Base-by-base conservation (phyloP, 768 basidiomycete genomes). In the Xerocomellus chrysenteron region DNA sequence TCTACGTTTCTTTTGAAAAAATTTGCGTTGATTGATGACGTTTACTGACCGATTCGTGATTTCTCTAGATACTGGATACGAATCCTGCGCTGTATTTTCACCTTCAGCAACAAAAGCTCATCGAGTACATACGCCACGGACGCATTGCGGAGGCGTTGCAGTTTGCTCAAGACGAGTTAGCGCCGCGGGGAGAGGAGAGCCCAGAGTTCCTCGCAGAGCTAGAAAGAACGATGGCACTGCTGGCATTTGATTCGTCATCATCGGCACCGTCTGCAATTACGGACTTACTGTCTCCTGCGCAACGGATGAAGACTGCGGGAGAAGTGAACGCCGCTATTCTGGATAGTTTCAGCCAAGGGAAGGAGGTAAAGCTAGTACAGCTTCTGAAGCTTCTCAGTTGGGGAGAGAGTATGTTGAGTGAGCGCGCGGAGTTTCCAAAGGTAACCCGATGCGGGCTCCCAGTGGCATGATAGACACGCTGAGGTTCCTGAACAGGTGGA, bases 271-370 rank as follows among this genome's bases (percentile, higher is more conserved):
- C 92, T 24, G 63, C 80, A 26, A 92, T 97, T 62, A 78, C 84
- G 19, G 87, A 93, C 53, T 76, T 98, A 52, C 74, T 98, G 68
- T 87, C 88, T 30, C 88, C 91, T 32, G 86, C 85, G 21, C 94
- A 98, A 70, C 82, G 96, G 48, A 82, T 92, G 83, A 90, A 89
- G 75, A 96, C 95, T n/a, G 95, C 95, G 1, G 87, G 90, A 21
- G 93, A 96, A 75, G 86, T 98, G 69, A 99, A 99, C 68, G 89
- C 92, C 1, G 95, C 96, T 33, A 96, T 99, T 53, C 75, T 99
- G 68, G 92, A 94, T 66, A 90, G 88, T 66, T 78, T 94, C 59
- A 90, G 93, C 62, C 92, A 98, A 65, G 93, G 94, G 0, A 90
- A 89, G 69, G 92, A 96, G 69, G 92, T 95, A 54, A 97, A 96